Percentiles rank a stretch among this genome's conserved stretches.
Evolutionary conservation across 2,329 filamentous ascomycete species (phyloP).

Genomic region (Beauveria rudraprayagi): DNA sequence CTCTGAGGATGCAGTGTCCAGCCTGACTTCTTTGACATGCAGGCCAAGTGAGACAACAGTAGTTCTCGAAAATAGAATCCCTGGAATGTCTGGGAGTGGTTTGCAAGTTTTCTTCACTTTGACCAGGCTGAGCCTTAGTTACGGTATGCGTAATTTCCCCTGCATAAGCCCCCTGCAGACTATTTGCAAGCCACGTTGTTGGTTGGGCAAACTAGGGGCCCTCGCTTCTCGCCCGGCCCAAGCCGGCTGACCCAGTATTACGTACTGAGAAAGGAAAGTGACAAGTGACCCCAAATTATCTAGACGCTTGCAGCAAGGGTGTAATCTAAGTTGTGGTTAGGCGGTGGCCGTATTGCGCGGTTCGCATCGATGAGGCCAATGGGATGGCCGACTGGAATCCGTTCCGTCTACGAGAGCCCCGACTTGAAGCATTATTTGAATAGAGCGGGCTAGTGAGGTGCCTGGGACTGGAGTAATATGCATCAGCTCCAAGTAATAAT

Average conservation of each 20-base stretch:
- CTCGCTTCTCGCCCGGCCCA: not conserved
- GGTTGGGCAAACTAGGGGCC: too few relatives aligned
- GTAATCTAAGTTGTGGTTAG: not conserved
- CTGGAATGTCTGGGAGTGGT: too few relatives aligned
- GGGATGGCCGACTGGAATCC: not conserved
- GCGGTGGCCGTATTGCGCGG: not conserved
- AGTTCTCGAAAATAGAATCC: too few relatives aligned
- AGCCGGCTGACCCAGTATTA: not conserved
- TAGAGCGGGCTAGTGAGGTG: not conserved
- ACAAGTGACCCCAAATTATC: not conserved
- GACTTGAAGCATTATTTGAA: not conserved
- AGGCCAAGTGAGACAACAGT: not conserved
- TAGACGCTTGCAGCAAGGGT: not conserved
- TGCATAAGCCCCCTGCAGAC: slow-evolving; percentile 2
- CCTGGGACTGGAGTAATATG: not conserved
- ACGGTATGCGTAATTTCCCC: not conserved
- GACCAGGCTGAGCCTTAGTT: not conserved
- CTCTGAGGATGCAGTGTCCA: not conserved
- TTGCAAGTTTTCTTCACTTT: too few relatives aligned
- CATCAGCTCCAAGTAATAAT: too few relatives aligned
- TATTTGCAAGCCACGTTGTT: slow-evolving; percentile 10
- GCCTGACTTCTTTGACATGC: not conserved
- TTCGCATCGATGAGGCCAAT: not conserved
- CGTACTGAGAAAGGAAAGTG: not conserved
- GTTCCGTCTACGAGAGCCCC: not conserved